These are phyloP conservation scores for Tephrocybe sp. DNA, from an alignment of 768 basidiomycete genomes.

Conservation along the genomic window DNA sequence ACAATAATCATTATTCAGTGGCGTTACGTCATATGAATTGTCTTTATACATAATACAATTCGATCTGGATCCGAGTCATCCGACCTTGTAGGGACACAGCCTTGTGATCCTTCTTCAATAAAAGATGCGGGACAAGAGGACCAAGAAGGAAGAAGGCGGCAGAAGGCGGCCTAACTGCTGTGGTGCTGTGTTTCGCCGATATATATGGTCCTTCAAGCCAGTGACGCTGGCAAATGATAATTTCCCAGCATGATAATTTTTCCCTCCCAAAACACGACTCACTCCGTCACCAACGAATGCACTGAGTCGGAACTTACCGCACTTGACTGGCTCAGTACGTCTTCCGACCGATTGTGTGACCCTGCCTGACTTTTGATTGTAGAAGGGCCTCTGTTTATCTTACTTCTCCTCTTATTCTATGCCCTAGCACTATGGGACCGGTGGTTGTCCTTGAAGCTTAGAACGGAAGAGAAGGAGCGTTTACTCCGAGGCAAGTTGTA, in stretches of 20 bases:
- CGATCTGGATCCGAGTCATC: too few species aligned
- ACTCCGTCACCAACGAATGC: not conserved
- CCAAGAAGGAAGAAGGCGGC: not conserved
- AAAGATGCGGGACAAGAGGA: not conserved
- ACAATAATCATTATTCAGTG: too few species aligned
- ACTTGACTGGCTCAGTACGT: conserved; percentile 5
- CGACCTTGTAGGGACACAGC: too few species aligned
- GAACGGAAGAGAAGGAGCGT: conserved; percentile 20
- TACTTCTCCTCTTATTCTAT: conserved; percentile 31
- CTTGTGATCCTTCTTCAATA: not conserved
- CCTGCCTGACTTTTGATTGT: not conserved
- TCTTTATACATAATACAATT: too few species aligned
- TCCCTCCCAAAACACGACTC: conserved; percentile 1
- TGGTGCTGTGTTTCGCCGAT: not conserved
- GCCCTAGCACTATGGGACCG: conserved; percentile 36
- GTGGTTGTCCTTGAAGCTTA: conserved; percentile 29
- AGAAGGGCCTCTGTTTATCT: conserved; percentile 26
- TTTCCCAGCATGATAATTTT: conserved; percentile 4
- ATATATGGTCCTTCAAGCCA: not conserved
- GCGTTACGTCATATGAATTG: too few species aligned
- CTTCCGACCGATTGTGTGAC: not conserved
- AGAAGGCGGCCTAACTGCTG: not conserved
- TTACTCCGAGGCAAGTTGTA: conserved; percentile 3
- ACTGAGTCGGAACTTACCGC: not conserved
- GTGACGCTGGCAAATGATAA: not conserved